Conservation (phyloP, 2,329 filamentous ascomycete genomes). For the Trichoderma endophyticum region DNA sequence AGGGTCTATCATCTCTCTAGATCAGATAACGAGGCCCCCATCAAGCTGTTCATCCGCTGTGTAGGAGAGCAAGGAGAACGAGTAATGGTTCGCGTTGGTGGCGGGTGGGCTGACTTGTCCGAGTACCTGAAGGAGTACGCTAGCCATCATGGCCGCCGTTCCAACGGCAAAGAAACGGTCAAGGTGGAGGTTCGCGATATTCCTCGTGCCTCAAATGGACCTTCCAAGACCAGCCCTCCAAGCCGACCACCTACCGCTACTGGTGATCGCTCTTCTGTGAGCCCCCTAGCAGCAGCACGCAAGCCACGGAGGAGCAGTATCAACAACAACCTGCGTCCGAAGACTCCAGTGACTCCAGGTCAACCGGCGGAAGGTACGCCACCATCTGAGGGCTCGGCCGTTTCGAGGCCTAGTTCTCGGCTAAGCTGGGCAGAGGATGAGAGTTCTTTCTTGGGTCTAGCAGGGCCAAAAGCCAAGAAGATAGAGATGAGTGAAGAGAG, state of each 20-base stretch:
- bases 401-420: slow-evolving; percentile 52
- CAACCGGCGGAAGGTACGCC: slow-evolving; percentile 39
- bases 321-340: slow-evolving; percentile 34
- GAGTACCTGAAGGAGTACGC: slow-evolving; percentile 95
- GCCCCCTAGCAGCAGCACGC: slow-evolving; percentile 49
- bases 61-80: slow-evolving; percentile 88
- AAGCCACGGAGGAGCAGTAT: slow-evolving; percentile 49
- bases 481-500: slow-evolving; percentile 69
- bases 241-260: slow-evolving; percentile 42
- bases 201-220: slow-evolving; percentile 32
- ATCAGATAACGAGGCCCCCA: slow-evolving; percentile 77
- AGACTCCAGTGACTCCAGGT: slow-evolving; percentile 42
- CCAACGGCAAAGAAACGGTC: slow-evolving; percentile 43
- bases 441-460: slow-evolving; percentile 61
- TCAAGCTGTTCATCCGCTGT: slow-evolving; percentile 90
- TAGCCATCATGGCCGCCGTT: slow-evolving; percentile 79
- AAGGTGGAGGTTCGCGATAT: slow-evolving; percentile 59
- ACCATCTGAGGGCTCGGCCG: slow-evolving; percentile 43
- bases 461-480: slow-evolving; percentile 64
- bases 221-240: slow-evolving; percentile 40
- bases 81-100: slow-evolving; percentile 96
- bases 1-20: slow-evolving; percentile 90
- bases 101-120: slow-evolving; percentile 95
- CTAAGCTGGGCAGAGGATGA: slow-evolving; percentile 59
- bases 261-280: slow-evolving; percentile 38